A percentile compares a stretch with the other conserved stretches of the same genome.
Conservation (phyloP, 2,329 filamentous ascomycete genomes). For the Graphium sp. region DNA sequence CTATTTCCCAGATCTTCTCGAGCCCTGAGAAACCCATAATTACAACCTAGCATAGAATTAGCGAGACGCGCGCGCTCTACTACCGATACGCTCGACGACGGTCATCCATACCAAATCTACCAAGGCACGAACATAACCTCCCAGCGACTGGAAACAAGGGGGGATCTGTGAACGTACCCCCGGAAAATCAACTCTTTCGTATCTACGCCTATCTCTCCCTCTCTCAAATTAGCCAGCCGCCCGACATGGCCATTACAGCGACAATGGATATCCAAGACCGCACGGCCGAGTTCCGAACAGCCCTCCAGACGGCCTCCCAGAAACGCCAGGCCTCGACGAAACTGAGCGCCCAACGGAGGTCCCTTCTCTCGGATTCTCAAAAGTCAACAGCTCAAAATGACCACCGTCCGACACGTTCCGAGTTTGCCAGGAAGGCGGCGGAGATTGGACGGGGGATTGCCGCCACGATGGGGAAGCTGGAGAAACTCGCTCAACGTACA, state of each 20-base stretch:
- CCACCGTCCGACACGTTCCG: slow-evolving; percentile 49
- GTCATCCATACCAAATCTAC: too few species aligned
- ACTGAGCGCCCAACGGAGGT: slow-evolving; percentile 62
- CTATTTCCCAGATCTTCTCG: too few species aligned
- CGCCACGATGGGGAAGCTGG: slow-evolving; percentile 84
- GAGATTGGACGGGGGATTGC: slow-evolving; percentile 87
- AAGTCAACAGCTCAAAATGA: slow-evolving; percentile 43
- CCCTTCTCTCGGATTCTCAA: slow-evolving; percentile 59
- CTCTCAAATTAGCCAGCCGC: too few species aligned
- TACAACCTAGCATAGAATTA: too few species aligned
- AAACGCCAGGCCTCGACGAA: slow-evolving; percentile 63
- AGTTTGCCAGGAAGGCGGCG: slow-evolving; percentile 83
- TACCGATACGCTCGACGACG: too few species aligned
- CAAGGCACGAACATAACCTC: too few species aligned
- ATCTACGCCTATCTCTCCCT: neutral
- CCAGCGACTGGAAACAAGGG: too few species aligned
- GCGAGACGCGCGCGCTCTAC: too few species aligned
- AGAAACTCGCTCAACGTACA: slow-evolving; percentile 73
- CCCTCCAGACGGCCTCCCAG: slow-evolving; percentile 74
- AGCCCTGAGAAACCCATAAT: too few species aligned
- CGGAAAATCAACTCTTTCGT: too few species aligned
- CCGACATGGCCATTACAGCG: slow-evolving; percentile 46
- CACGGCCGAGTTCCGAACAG: slow-evolving; percentile 86
- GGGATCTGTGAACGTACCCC: too few species aligned
- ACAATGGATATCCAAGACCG: slow-evolving; percentile 99